Base-by-base conservation (phyloP, 1,139 yeast genomes). In the Blastobotrys arbuscula region DNA sequence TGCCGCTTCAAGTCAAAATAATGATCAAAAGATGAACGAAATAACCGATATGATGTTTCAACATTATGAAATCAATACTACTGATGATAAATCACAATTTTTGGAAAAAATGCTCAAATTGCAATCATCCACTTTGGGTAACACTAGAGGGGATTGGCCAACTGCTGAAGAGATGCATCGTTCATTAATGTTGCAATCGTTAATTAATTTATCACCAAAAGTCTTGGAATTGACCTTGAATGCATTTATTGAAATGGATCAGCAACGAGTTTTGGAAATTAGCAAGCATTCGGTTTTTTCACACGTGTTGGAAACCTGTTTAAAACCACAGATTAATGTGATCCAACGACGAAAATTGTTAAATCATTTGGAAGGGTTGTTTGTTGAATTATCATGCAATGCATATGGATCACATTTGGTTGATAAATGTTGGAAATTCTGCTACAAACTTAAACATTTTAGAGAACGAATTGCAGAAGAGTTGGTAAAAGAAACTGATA, bases 331-430 rank as follows among this genome's bases (percentile, higher is more conserved):
- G 8, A 71, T 76, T 10, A 78, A 77, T 31, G 69, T 77, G 33
- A 70, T 85, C 35, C 73, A 81, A 54, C 81, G 95, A 59, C 79
- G 90, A 59, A 73, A 74, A 51, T 66, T 90, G 35, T 70, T 90
- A 53, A 89, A 90, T 62, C 69, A 75, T 15, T 73, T 92, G 53
- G 58, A 71, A 42, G 77, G 78, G 50, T 68, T 68, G 47, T 68
- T 73, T 36, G 70, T 72, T 26, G 77, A 72, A 9, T 72, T 92
- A 55, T 75, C 96, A 0, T 82, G 95, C 60, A 85, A 90, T 61
- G 87, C 96, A 0, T 86, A 88, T 56, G 97, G 95, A 0, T 89
- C 97, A 2, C 97, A 90, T 63, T 78, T 90, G 39, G 84, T 89
- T 41, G 98, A 92, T 66, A 79, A 79, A 53, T 72, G 87, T 48